A percentile compares a stretch with the other conserved stretches of the same genome.
Evolutionary conservation across 768 basidiomycete genomes (phyloP).

Genomic region (Galerina marginata): DNA sequence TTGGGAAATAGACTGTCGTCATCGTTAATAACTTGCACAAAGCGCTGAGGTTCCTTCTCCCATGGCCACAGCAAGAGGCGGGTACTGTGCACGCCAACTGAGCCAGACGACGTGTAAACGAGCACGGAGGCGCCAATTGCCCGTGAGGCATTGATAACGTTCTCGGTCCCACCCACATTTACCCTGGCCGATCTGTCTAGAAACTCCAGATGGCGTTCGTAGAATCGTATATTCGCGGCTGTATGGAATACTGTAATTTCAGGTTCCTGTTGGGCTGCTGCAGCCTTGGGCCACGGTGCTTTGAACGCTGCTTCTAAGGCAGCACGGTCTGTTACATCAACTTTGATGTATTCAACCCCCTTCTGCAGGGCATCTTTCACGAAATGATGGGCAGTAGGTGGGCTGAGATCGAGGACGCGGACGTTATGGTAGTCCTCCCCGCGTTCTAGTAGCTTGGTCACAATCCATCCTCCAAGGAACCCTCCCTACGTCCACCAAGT

Average conservation of each 20-base stretch:
- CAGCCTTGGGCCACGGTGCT: constrained; percentile 60
- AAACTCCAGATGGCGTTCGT: constrained; percentile 61
- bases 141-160: constrained; percentile 65
- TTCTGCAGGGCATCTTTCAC: constrained; percentile 55
- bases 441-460: constrained; percentile 66
- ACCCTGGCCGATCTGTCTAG: constrained; percentile 61
- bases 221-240: constrained; percentile 80
- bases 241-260: constrained; percentile 76
- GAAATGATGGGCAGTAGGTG: constrained; percentile 55
- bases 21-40: constrained; percentile 70
- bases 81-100: constrained; percentile 59
- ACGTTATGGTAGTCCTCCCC: constrained; percentile 73
- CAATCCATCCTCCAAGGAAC: constrained; percentile 82
- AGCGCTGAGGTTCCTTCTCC: constrained; percentile 61
- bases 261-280: constrained; percentile 26
- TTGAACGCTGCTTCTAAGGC: constrained; percentile 66
- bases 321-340: constrained; percentile 59
- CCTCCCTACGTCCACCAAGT: constrained; percentile 53
- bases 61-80: constrained; percentile 79
- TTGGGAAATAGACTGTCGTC: constrained; percentile 58
- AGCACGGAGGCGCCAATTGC: constrained; percentile 59
- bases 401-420: constrained; percentile 69
- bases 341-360: constrained; percentile 60
- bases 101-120: constrained; percentile 78
- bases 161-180: constrained; percentile 71